phyloP scores from a whole-genome alignment of 177 flowering plant genomes.

The Vitis hybrid region DNA sequence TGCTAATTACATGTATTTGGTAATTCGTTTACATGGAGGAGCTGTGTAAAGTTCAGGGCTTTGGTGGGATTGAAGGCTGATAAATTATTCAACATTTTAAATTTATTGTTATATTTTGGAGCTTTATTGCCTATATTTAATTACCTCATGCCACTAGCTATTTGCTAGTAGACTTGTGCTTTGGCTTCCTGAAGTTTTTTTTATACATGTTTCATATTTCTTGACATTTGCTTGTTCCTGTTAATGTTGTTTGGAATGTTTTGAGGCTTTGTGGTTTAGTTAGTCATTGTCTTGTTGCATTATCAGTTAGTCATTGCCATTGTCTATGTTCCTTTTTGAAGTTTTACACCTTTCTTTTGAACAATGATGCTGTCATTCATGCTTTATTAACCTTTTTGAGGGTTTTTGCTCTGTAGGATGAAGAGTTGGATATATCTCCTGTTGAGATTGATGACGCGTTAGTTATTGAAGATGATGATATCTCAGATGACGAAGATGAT shows the following conservation, averaged over 20 bases:
- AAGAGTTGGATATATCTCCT: slow-evolving; percentile 83
- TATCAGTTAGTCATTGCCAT: not conserved
- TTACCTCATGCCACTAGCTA: not conserved
- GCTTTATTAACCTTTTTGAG: not conserved
- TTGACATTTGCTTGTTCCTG: too few relatives aligned
- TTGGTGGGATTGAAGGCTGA: too few relatives aligned
- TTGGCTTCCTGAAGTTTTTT: not conserved
- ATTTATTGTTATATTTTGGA: not conserved
- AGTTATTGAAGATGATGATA: slow-evolving; percentile 96
- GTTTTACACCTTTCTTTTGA: not conserved
- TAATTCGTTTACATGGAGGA: too few relatives aligned
- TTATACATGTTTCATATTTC: not conserved
- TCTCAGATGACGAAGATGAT: slow-evolving; percentile 93
- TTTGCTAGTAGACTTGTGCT: not conserved
- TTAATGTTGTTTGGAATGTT: too few relatives aligned
- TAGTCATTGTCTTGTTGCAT: not conserved
- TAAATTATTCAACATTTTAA: too few relatives aligned
- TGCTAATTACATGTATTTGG: too few relatives aligned
- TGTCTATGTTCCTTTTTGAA: not conserved
- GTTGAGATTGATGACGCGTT: slow-evolving; percentile 88
- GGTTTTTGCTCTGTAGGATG: slow-evolving; percentile 53
- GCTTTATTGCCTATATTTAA: not conserved
- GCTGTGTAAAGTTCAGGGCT: too few relatives aligned
- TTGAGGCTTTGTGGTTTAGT: not conserved
- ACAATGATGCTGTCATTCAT: not conserved